Percentiles rank a stretch among this genome's conserved stretches.
Evolutionary conservation across 2,329 filamentous ascomycete genomes (phyloP).

Genomic region (Gaeumannomyces sp.): DNA sequence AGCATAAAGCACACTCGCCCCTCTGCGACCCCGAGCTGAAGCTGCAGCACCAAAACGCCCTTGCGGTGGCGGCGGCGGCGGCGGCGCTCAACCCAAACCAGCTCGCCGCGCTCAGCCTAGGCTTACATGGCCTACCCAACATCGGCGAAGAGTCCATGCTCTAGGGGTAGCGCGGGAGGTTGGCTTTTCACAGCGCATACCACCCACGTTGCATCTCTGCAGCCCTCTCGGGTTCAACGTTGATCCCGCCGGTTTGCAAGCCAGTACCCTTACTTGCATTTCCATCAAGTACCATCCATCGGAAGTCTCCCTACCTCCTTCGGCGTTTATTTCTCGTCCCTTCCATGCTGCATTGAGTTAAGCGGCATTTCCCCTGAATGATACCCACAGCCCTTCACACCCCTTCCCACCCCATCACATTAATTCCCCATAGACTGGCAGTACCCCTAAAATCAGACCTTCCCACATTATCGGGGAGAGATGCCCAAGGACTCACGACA

Average conservation of each 20-base stretch:
- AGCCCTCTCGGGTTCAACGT: background rate
- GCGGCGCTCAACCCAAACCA: constrained; percentile 22
- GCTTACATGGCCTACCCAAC: constrained; percentile 28
- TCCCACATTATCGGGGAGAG: background rate
- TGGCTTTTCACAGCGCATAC: background rate
- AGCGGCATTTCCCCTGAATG: background rate
- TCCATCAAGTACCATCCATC: background rate
- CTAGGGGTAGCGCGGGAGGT: constrained; percentile 11
- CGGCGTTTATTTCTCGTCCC: background rate
- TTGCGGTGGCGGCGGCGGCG: constrained; percentile 28
- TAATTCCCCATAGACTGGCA: background rate
- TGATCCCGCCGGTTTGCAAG: background rate
- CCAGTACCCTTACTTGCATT: background rate
- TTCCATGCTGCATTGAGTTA: background rate
- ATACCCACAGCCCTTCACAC: background rate
- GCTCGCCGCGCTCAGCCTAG: constrained; percentile 25
- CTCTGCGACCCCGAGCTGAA: constrained; percentile 80
- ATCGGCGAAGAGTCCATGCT: constrained; percentile 38
- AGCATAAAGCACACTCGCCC: constrained; percentile 76
- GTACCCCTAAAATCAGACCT: background rate
- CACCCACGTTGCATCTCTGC: background rate
- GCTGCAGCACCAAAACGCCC: constrained; percentile 30
- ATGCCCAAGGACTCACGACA: background rate
- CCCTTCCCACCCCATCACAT: background rate
- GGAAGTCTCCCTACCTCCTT: background rate